Base-by-base conservation (phyloP, 495 filamentous ascomycete genomes). In the Jackrogersella multiformis region DNA sequence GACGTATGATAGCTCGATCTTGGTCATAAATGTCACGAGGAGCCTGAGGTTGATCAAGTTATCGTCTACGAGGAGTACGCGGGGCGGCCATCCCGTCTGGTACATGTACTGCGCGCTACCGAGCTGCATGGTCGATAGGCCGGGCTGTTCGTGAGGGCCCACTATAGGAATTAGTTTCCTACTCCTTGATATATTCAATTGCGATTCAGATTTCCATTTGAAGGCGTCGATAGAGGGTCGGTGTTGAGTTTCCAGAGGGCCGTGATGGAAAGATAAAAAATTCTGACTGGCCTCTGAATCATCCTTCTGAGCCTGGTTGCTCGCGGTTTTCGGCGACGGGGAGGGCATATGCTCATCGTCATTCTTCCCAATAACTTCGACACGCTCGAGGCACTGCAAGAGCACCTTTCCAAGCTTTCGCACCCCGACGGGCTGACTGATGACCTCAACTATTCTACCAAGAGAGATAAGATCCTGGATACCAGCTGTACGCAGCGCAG, bases 31-130 rank as follows among this genome's bases (percentile, higher is more conserved):
- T 0, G 86, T 86, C 36, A 85, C 76, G 44, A 92, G 83, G 0
- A 92, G 77, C n/a, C 85, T 87, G 32, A 92, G 83, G 64, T 93
- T 93, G 68, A 93, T 91, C 2, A 82, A 78, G 71, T 93, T 93
- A 68, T 93, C 90, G 60, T 93, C 90, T 0, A 92, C 90, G 0
- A 92, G 82, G 0, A 92, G 82, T 4, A 91, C 79, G 21, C 75
- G 74, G 0, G 64, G 72, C 20, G 35, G 36, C 16, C 41, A 20
- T 4, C 10, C 28, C 4, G 44, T 32, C 7, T 35, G 10, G 12
- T 66, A 16, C 13, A 51, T 32, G 16, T 56, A 66, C 8, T 49
- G 49, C 13, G 61, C 23, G 5, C 61, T 48, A 30, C 16, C 24
- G 13, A 55, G 61, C 9, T 61, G 61, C 9, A 18, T 30, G 0